Base-by-base conservation (phyloP, 1,284 basidiomycete species). In the Rhodotorula glutinis region DNA sequence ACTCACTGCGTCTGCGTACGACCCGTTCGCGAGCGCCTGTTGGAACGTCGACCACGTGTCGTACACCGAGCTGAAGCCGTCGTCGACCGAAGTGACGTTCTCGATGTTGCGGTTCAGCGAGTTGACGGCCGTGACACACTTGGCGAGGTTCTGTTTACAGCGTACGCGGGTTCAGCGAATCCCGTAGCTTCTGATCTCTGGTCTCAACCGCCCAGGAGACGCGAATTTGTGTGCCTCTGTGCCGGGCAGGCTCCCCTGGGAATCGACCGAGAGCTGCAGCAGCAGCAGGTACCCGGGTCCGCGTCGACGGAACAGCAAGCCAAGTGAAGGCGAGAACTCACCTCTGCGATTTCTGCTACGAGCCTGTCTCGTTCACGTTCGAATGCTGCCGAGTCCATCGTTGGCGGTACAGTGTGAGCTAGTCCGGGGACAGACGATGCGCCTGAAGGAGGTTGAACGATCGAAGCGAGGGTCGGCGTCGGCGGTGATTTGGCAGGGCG, bases 21-120 rank as follows among this genome's bases (percentile, higher is more conserved):
- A 55, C 16, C n/a, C 53, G 53, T 40, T 58, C 27, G 52, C 61
- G 61, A 73, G 67, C 21, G 72, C 72, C 25, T 60, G 56, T 38
- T 59, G 38, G 51, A 73, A 73, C 47, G 67, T 62, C 7, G 52
- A 58, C 72, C 72, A 73, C 27, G 72, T 55, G 40, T 47, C 30
- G 38, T 69, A 59, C 4, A 73, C 72, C 10, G 67, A 46, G 21
- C 66, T 67, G 33, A 73, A 70, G 14, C 64, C 62, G 29, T 44
- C 38, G 23, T 70, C 70, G 53, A 72, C 70, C 11, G 49, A 25
- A 19, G 57, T 55, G 19, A 70, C 67, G 43, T 54, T 66, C 53
- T 73, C 72, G 41, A 73, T 73, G 63, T 70, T 72, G 49, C 72
- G 70, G 51, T 73, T 73, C 43, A 73, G 60, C 19, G 63, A 63